Conservation (phyloP, 352 stramenopile genomes). For the Pythium coloratum region DNA sequence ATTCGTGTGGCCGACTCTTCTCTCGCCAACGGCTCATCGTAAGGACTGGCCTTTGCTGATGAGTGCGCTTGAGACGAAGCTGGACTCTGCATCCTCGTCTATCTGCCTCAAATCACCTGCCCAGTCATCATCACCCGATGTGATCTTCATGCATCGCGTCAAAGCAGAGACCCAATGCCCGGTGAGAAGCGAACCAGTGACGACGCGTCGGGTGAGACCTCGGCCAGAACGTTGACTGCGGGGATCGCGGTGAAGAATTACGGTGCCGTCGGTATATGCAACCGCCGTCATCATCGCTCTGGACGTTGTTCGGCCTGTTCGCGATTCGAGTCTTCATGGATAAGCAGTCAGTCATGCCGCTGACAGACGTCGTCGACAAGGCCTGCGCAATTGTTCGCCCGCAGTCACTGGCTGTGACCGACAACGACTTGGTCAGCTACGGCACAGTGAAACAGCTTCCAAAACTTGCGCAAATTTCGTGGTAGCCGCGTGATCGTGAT, state of each 20-base stretch:
- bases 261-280: not conserved
- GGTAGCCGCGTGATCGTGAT: not conserved
- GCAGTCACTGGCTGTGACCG: not conserved
- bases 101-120: not conserved
- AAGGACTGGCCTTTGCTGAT: no score
- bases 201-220: no score
- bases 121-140: not conserved
- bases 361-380: not conserved
- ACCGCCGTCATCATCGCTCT: conserved; percentile 11
- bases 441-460: not conserved
- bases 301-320: conserved; percentile 11
- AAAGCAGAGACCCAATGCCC: not conserved
- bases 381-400: not conserved
- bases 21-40: no score
- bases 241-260: not conserved
- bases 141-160: not conserved
- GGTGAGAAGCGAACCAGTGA: not conserved
- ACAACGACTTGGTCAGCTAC: not conserved
- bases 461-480: not conserved
- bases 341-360: conserved; percentile 1
- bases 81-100: not conserved
- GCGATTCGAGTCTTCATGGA: conserved; percentile 13
- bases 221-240: not conserved
- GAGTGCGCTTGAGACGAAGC: no score
- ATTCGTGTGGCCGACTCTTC: no score